Conservation (phyloP, 1,139 yeast genomes). For the Insectozyma bohioensis region DNA sequence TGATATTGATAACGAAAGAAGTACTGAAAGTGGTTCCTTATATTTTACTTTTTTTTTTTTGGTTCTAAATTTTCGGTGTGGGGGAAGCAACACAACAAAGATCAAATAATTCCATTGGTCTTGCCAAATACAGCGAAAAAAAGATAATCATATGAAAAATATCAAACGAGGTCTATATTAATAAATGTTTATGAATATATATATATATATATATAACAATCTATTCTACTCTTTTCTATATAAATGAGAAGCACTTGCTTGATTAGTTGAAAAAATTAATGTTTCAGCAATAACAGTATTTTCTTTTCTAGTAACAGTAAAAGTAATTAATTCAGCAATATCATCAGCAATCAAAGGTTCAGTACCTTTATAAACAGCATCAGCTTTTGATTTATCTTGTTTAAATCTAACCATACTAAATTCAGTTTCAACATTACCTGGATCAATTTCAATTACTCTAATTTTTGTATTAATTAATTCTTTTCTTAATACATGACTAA, state of each 20-base stretch:
- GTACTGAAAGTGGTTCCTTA: too few relatives aligned
- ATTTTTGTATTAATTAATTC: constrained; percentile 72
- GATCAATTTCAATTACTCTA: constrained; percentile 81
- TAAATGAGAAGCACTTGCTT: constrained; percentile 69
- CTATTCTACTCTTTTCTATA: constrained; percentile 21
- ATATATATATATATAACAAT: too few relatives aligned
- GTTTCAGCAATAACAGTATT: constrained; percentile 81
- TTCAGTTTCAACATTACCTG: constrained; percentile 89
- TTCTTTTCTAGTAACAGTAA: constrained; percentile 65
- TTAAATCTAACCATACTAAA: constrained; percentile 74
- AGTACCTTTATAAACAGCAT: constrained; percentile 68
- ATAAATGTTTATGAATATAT: too few relatives aligned
- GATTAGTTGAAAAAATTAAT: constrained; percentile 73
- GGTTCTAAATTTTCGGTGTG: too few relatives aligned
- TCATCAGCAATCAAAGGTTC: constrained; percentile 76
- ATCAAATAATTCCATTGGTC: too few relatives aligned
- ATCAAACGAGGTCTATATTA: too few relatives aligned
- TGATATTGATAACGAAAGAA: background rate
- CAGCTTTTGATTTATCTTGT: constrained; percentile 70
- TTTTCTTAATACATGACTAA: constrained; percentile 73
- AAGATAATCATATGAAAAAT: too few relatives aligned
- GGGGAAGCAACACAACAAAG: too few relatives aligned
- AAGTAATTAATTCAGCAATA: constrained; percentile 78
- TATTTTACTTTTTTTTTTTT: too few relatives aligned
- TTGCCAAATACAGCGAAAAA: too few relatives aligned